These are phyloP conservation scores for Ustilago curta DNA, from an alignment of 1,284 basidiomycete species.

Conservation along the genomic window DNA sequence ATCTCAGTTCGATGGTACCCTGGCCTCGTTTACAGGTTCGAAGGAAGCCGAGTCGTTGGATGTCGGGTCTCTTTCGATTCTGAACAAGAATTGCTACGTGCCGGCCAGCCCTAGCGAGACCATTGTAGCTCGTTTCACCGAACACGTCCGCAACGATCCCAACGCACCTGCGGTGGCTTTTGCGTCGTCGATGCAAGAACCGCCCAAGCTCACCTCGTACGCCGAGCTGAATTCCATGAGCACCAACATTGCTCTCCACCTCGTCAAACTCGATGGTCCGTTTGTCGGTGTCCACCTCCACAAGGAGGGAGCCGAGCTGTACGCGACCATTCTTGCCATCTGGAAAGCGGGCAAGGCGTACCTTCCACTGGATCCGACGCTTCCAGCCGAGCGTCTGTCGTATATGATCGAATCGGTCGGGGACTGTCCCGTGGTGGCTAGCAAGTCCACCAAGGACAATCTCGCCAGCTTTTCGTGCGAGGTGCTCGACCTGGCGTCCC, in stretches of 20 bases:
- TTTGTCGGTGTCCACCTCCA: constrained; percentile 60
- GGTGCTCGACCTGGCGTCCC: constrained; percentile 31
- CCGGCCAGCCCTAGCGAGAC: constrained; percentile 29
- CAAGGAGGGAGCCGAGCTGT: constrained; percentile 55
- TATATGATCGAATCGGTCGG: constrained; percentile 63
- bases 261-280: constrained; percentile 17
- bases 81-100: constrained; percentile 46
- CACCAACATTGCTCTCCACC: constrained; percentile 39
- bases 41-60: not conserved
- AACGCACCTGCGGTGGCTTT: constrained; percentile 54
- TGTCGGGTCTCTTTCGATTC: constrained; percentile 21
- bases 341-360: constrained; percentile 67
- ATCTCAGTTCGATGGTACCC: constrained; percentile 43
- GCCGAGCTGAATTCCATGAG: constrained; percentile 54
- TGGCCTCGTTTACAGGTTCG: constrained; percentile 5
- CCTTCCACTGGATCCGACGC: constrained; percentile 63
- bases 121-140: constrained; percentile 49
- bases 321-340: constrained; percentile 56
- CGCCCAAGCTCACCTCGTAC: constrained; percentile 45
- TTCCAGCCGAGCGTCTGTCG: constrained; percentile 58
- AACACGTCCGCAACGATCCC: constrained; percentile 31
- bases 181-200: constrained; percentile 31
- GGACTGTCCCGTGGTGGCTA: constrained; percentile 36
- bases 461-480: constrained; percentile 25
- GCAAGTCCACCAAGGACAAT: constrained; percentile 15